phyloP scores from a whole-genome alignment of 345 rosid species.

The Triadica sebifera region DNA sequence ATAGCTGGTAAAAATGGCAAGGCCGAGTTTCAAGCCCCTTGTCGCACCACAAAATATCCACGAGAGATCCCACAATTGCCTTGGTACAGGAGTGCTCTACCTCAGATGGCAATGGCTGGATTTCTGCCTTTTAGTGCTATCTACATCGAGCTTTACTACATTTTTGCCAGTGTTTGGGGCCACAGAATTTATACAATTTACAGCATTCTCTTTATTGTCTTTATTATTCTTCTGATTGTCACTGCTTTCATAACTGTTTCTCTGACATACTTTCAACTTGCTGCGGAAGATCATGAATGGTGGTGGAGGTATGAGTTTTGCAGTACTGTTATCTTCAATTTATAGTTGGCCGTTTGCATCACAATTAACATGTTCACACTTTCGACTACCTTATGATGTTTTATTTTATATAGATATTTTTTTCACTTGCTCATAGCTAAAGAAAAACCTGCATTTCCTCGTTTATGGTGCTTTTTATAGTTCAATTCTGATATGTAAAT shows the following conservation, averaged over 20 bases:
- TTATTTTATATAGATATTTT: too few species aligned
- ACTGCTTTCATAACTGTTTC: conserved; percentile 38
- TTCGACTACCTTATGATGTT: not conserved
- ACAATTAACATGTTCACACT: not conserved
- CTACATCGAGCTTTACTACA: conserved; percentile 36
- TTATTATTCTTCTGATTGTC: conserved; percentile 35
- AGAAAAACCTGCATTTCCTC: too few species aligned
- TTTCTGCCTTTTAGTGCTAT: conserved; percentile 35
- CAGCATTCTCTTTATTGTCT: conserved; percentile 34
- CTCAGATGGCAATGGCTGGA: conserved; percentile 39
- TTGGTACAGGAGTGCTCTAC: conserved; percentile 32
- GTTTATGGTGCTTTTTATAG: not conserved
- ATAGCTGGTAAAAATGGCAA: conserved; percentile 33
- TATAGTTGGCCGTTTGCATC: not conserved
- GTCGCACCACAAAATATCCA: conserved; percentile 34
- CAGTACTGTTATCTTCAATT: not conserved
- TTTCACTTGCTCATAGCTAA: too few species aligned
- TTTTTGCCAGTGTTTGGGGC: conserved; percentile 38
- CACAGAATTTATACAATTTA: conserved; percentile 38
- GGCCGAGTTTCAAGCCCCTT: conserved; percentile 37
- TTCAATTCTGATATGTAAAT: too few species aligned
- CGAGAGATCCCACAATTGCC: conserved; percentile 34
- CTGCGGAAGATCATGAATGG: conserved; percentile 38
- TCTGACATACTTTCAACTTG: conserved; percentile 37
- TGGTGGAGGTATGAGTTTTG: conserved; percentile 34